Evolutionary conservation across 106 monocot species (phyloP), one percentile per base, ranked within the genome.

Genomic region (Cymbidium sinense): DNA sequence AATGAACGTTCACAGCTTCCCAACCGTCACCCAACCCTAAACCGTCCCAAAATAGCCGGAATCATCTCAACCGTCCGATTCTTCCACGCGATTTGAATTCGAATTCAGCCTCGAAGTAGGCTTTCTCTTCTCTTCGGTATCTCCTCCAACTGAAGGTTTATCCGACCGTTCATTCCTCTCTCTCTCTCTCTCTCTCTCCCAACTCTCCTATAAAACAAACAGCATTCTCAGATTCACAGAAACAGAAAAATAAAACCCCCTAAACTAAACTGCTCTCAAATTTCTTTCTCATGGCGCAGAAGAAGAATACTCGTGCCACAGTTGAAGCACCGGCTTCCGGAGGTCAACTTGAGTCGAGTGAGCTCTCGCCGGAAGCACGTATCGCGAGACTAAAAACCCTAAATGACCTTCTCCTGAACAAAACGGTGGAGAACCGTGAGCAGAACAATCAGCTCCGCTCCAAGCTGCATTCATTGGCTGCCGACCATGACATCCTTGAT

Each of bases 371-470:
- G 4, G 39, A 43, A 20, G 43, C 8, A 1, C n/a, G 6, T n/a
- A 75, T 47, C 15, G 77, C 76, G 61, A 76, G 70, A 34, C 88
- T 88, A 18, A 88, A 86, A 80, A 43, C 37, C 13, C 78, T 88
- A 8, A 88, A 88, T 80, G 33, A 43, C 23, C 43, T 78, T 23
- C 85, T 88, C 41, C 34, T 86, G 39, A 72, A 81, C 71, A 78
- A 83, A 65, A 76, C 81, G 41, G 61, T 64, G 50, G 88, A 83
- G 51, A 70, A 31, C 80, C 82, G 86, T 21, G 50, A 64, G 30
- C 71, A 81, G 78, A 76, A 80, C 64, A 50, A 62, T 33, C 50
- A 71, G 43, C 86, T 88, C 79, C 74, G 37, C 20, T 30, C 83
- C 25, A 64, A 73, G 50, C 37, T 83, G 43, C 76, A 78, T 7